Evolutionary conservation across 2,329 filamentous ascomycete genomes (phyloP), one percentile per base, ranked within the genome.

Genomic region (Drechslerella dactyloides): DNA sequence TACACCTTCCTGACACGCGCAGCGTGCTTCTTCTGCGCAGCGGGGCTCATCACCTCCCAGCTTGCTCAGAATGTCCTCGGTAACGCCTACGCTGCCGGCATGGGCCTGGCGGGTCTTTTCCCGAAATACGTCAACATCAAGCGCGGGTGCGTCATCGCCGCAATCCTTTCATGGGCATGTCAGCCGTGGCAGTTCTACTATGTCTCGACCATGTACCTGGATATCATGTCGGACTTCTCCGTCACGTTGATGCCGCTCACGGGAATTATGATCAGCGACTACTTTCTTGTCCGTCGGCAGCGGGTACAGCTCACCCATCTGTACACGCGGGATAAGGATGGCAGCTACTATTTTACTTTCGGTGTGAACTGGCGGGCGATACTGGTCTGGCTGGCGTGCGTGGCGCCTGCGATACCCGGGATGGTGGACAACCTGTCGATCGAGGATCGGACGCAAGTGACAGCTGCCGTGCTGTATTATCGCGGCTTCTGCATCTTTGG

Each of bases 81-180:
- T 58, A 85, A 85, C 74, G 80, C 81, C 0, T 80, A 84, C 73
- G 81, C 81, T 0, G 80, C 81, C 1, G 85, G 84, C 4, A 85
- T 86, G 80, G 85, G 86, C 74, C 78, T 86, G 54, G 81, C 84
- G 0, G 83, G 81, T 0, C 77, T 85, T 0, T 82, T 82, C 65
- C 84, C 84, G 0, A 80, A 79, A 44, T 85, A 82, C 72, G 82
- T 87, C 77, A 85, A 85, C 76, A 86, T 86, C 65, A 79, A 84
- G 2, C 81, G 85, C 1, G 85, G 85, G 0, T 81, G 81, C 1
- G 83, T 83, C 68, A 78, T 86, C 44, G 82, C 80, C 2, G 79
- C 81, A 0, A 73, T 83, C 1, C 77, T 84, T 5, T 80, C 79
- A 11, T 81, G 83, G 35, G 79, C 79, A 0, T 79, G 81, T 40